A percentile compares a stretch with the other conserved stretches of the same genome.
Conservation (phyloP, 164 flowering plant species). For the Brasenia schreberi region DNA sequence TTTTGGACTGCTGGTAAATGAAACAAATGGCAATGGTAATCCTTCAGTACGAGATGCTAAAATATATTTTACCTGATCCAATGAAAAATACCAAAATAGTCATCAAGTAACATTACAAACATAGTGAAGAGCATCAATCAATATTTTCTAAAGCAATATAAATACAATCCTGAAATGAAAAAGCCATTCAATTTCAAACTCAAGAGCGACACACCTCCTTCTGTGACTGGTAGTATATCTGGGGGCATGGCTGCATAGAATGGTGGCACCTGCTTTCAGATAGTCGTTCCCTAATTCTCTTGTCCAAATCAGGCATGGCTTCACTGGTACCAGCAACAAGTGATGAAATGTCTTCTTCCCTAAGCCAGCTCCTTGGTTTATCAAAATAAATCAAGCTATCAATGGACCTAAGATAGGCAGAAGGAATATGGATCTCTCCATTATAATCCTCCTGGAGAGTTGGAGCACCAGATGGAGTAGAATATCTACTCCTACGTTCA, state of each 20-base stretch:
- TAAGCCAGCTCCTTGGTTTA: slow-evolving; percentile 68
- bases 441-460: slow-evolving; percentile 53
- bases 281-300: slow-evolving; percentile 56
- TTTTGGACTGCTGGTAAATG: too few species aligned
- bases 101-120: too few species aligned
- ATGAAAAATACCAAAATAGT: too few species aligned
- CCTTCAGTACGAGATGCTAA: too few species aligned
- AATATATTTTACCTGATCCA: too few species aligned
- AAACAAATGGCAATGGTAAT: too few species aligned
- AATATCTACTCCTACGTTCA: not conserved
- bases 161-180: too few species aligned
- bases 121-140: too few species aligned
- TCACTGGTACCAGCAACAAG: slow-evolving; percentile 17
- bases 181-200: too few species aligned
- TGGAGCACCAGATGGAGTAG: slow-evolving; percentile 14
- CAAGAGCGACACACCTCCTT: slow-evolving; percentile 50
- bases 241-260: slow-evolving; percentile 48
- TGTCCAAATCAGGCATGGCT: slow-evolving; percentile 56
- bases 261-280: slow-evolving; percentile 52
- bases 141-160: too few species aligned
- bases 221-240: slow-evolving; percentile 65
- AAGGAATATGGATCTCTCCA: slow-evolving; percentile 76
- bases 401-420: slow-evolving; percentile 71
- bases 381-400: slow-evolving; percentile 90
- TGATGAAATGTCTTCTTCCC: slow-evolving; percentile 44